Evolutionary conservation across 202 grass and related monocot species (phyloP).

Genomic region (Panicum hallii): DNA sequence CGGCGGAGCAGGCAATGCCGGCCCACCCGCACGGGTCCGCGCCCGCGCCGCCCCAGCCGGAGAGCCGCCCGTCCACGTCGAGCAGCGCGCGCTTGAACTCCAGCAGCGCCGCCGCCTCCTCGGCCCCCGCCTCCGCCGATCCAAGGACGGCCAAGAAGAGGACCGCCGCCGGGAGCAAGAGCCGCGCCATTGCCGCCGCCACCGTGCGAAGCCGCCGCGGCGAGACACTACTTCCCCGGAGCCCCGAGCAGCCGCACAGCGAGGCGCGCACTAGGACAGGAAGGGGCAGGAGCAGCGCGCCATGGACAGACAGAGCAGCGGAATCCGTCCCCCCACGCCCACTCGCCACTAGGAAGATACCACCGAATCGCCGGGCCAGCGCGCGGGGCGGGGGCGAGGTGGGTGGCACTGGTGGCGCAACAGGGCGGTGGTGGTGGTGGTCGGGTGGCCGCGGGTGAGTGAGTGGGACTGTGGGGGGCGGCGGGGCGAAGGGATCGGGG

Average conservation of each 20-base stretch:
- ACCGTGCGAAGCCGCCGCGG: too few relatives aligned
- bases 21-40: slow-evolving; percentile 68
- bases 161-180: slow-evolving; percentile 18
- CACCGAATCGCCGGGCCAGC: slow-evolving; percentile 9
- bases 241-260: not conserved
- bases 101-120: slow-evolving; percentile 3
- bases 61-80: slow-evolving; percentile 62
- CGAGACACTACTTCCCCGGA: too few relatives aligned
- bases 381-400: slow-evolving; percentile 8
- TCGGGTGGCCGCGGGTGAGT: not conserved
- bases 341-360: not conserved
- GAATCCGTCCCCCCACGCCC: slow-evolving; percentile 15
- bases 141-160: not conserved
- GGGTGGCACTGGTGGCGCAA: slow-evolving; percentile 54
- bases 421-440: not conserved
- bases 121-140: not conserved
- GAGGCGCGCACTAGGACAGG: not conserved
- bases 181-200: slow-evolving; percentile 28
- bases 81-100: slow-evolving; percentile 65
- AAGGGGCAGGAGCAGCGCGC: slow-evolving; percentile 17
- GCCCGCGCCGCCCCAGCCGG: slow-evolving; percentile 53
- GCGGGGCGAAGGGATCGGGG: not conserved
- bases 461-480: slow-evolving; percentile 46
- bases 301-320: slow-evolving; percentile 19
- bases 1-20: slow-evolving; percentile 68